Evolutionary conservation across 805 yeast genomes (phyloP).

Genomic region (Lachancea thermotolerans): DNA sequence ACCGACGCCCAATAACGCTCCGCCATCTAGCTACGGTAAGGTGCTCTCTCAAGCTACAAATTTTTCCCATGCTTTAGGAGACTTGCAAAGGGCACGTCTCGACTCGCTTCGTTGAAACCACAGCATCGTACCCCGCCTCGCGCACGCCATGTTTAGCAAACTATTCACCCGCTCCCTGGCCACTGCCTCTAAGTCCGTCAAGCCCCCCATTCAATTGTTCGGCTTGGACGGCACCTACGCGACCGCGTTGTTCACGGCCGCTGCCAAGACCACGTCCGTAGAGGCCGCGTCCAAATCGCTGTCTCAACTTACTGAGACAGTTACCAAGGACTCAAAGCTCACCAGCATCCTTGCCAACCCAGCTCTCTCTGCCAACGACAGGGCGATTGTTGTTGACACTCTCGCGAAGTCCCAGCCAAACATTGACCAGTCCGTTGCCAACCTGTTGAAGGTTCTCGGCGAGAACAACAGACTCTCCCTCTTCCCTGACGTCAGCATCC

Average conservation of each 20-base stretch:
- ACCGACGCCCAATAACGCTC: constrained; percentile 2
- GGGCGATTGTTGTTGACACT: constrained; percentile 61
- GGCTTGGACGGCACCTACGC: constrained; percentile 98
- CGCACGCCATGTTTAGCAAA: constrained; percentile 48
- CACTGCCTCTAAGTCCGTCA: constrained; percentile 48
- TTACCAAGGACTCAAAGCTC: constrained; percentile 60
- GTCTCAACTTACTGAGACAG: constrained; percentile 42
- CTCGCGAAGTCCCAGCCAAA: constrained; percentile 39
- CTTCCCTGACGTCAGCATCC: constrained; percentile 55
- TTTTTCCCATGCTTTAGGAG: neutral
- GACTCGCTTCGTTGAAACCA: neutral
- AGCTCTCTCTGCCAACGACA: constrained; percentile 67
- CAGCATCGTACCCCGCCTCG: neutral
- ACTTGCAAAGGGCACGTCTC: neutral
- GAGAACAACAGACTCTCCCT: constrained; percentile 88
- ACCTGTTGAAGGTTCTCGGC: constrained; percentile 78
- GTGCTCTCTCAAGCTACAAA: neutral
- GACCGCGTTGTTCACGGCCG: constrained; percentile 86
- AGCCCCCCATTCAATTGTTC: constrained; percentile 88
- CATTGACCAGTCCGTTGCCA: constrained; percentile 65
- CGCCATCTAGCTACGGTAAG: too few species aligned
- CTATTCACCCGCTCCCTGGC: constrained; percentile 63
- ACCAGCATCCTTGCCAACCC: constrained; percentile 67
- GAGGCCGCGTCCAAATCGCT: constrained; percentile 66
- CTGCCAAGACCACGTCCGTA: constrained; percentile 72